A percentile compares a stretch with the other conserved stretches of the same genome.
phyloP scores from a whole-genome alignment of 805 yeast genomes.

The Priceomyces fermenticarens region DNA sequence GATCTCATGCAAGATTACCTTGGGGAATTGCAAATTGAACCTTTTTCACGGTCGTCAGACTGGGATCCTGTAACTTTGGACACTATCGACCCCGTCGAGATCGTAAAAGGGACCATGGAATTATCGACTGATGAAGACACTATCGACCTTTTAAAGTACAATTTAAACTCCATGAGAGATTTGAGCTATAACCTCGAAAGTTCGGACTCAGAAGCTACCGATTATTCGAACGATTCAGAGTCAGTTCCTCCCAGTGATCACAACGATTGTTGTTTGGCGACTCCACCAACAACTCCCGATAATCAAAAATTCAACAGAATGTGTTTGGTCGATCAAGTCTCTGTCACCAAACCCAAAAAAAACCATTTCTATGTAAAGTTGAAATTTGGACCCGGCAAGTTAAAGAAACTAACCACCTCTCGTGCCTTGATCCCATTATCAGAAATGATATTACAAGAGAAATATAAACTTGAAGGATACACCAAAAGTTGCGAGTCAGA shows the following conservation, averaged over 20 bases:
- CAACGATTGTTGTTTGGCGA: too few relatives aligned
- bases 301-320: too few relatives aligned
- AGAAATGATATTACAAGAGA: constrained; percentile 8
- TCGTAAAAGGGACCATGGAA: not conserved
- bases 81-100: constrained; percentile 2
- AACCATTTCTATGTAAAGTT: too few relatives aligned
- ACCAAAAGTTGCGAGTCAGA: not conserved
- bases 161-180: constrained; percentile 5
- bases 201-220: not conserved
- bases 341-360: too few relatives aligned
- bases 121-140: not conserved
- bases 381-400: too few relatives aligned
- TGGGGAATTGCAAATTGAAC: too few relatives aligned
- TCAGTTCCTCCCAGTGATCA: too few relatives aligned
- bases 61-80: not conserved
- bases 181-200: not conserved
- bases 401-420: not conserved
- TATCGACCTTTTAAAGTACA: constrained; percentile 3
- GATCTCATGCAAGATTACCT: too few relatives aligned
- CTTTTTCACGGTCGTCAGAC: too few relatives aligned
- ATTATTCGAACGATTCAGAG: not conserved
- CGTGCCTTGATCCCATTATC: constrained; percentile 9
- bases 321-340: too few relatives aligned
- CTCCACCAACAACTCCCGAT: constrained; percentile 4
- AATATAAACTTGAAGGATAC: constrained; percentile 7